Evolutionary conservation across 108 stramenopile genomes (phyloP).

Genomic region (Skeletonema grethae): DNA sequence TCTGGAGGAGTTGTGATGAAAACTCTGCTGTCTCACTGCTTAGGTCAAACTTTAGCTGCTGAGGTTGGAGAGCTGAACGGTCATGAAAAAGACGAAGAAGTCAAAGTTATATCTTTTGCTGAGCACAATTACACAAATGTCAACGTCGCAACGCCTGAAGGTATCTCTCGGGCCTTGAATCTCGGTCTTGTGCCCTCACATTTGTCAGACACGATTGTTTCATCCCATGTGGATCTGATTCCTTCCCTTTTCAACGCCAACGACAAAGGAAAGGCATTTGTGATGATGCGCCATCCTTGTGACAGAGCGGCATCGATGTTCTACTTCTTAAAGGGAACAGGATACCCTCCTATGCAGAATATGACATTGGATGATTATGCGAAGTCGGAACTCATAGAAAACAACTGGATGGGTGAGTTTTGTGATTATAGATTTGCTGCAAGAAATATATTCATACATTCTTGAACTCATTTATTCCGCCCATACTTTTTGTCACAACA

Average conservation of each 20-base stretch:
- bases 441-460: not conserved
- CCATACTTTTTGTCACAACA: not conserved
- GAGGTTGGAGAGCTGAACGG: constrained; percentile 45
- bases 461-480: not conserved
- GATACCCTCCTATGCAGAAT: constrained; percentile 19
- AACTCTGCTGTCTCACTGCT: constrained; percentile 43
- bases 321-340: constrained; percentile 43
- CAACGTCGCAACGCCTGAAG: constrained; percentile 46
- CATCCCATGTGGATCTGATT: constrained; percentile 37
- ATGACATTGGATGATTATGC: constrained; percentile 59
- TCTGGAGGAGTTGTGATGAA: constrained; percentile 49
- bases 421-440: not conserved
- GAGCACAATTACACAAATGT: constrained; percentile 59
- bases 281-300: constrained; percentile 50
- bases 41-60: constrained; percentile 35
- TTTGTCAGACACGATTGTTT: constrained; percentile 33
- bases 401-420: constrained; percentile 60
- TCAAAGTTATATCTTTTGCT: constrained; percentile 28
- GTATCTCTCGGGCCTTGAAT: constrained; percentile 36
- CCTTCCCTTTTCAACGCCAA: constrained; percentile 42
- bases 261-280: constrained; percentile 36
- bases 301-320: constrained; percentile 52
- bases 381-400: constrained; percentile 47
- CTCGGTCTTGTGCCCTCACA: constrained; percentile 41
- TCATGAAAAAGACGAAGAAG: constrained; percentile 33